Evolutionary conservation across 208 protist genomes (phyloP).

Genomic region (Acanthamoeba royreba): DNA sequence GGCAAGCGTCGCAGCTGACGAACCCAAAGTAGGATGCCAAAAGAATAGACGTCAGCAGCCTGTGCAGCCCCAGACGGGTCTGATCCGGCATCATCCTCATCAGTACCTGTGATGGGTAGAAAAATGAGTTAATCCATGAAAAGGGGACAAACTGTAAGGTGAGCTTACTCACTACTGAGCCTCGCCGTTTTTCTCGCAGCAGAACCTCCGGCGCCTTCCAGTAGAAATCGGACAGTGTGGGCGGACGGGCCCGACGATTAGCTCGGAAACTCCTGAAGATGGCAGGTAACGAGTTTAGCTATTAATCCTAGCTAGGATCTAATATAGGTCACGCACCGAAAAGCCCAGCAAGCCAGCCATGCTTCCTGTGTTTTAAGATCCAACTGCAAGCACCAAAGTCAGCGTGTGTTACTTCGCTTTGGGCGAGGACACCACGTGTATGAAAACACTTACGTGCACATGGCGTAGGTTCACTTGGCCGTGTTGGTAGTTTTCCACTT

Average conservation of each 20-base stretch:
- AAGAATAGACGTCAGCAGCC: neutral
- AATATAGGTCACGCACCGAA: neutral
- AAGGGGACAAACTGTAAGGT: neutral
- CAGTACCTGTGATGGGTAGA: neutral
- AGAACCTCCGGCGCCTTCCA: neutral
- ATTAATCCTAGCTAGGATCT: neutral
- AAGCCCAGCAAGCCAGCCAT: neutral
- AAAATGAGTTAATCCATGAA: neutral
- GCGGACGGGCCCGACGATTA: neutral
- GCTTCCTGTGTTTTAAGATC: neutral
- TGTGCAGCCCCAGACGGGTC: too few species aligned
- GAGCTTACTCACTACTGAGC: neutral
- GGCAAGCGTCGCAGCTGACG: neutral
- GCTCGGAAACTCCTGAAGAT: neutral
- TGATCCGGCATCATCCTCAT: neutral
- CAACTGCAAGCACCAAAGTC: neutral
- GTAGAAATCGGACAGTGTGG: neutral
- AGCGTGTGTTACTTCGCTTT: too few species aligned
- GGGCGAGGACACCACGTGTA: neutral
- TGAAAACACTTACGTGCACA: neutral
- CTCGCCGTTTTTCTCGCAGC: neutral
- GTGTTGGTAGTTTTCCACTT: neutral
- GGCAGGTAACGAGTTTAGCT: neutral
- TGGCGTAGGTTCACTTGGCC: neutral
- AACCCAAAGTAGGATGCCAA: constrained; percentile 2